These are phyloP conservation scores for Ceratobasidium papillatum DNA, from an alignment of 1,284 basidiomycete species.

Conservation along the genomic window DNA sequence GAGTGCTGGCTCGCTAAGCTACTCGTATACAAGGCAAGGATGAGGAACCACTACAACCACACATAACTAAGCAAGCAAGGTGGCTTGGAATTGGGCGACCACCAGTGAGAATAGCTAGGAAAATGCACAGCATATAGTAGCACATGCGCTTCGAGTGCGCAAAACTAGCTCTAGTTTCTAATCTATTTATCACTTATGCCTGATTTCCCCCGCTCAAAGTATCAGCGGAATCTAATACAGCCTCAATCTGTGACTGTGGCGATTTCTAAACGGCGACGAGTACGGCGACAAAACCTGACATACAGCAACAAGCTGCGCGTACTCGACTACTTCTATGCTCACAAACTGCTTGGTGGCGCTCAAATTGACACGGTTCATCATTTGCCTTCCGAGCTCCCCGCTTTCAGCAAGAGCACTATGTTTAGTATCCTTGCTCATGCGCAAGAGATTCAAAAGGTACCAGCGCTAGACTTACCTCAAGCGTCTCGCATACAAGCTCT, in stretches of 20 bases:
- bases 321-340: neutral
- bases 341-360: neutral
- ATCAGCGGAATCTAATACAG: neutral
- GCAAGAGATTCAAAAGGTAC: neutral
- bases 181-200: neutral
- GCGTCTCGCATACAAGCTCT: neutral
- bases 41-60: too few species aligned
- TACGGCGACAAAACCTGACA: neutral
- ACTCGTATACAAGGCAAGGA: too few species aligned
- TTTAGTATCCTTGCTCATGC: neutral
- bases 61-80: neutral
- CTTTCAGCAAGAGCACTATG: neutral
- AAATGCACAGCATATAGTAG: neutral
- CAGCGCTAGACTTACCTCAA: neutral
- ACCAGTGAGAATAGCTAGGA: neutral
- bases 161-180: neutral
- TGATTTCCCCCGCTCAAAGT: neutral
- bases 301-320: constrained; percentile 1
- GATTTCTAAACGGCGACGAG: neutral
- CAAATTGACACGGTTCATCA: neutral
- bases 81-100: neutral
- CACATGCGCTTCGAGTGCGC: neutral
- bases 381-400: neutral
- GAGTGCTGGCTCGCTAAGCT: too few species aligned
- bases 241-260: neutral